Base-by-base conservation (phyloP, 1,284 basidiomycete species). In the Apiotrichum gamsii region DNA sequence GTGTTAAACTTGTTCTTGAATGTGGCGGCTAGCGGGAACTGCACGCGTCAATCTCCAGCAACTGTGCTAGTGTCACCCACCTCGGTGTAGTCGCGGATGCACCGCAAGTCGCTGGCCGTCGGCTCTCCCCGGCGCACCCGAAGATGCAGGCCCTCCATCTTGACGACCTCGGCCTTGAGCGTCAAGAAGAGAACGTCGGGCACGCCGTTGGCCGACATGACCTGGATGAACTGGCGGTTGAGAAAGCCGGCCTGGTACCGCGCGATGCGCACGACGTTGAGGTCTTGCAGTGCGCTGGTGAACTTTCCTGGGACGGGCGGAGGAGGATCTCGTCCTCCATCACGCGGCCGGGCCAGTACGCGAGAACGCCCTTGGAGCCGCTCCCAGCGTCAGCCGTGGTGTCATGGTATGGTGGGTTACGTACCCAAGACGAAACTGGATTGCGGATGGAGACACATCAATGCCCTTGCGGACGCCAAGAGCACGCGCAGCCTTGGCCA, bases 221-320 rank as follows among this genome's bases (percentile, higher is more conserved):
- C 66, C 33, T 68, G 65, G 58, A 72, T 71, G 51, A 71, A 72
- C 46, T 74, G 71, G 13, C 72, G 56, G 45, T 72, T 74, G 13
- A 74, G 54, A 49, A 70, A 71, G 5, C 67, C 72, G 3, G 55
- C 52, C 42, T 70, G 67, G 46, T 69, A 70, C 24, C 66, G 64
- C 2, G 72, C 62, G n/a, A 68, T 52, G 70, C 72, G 24, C 8
- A 70, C 63, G 8, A 70, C 69, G 31, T 70, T 69, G 6, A 69
- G 47, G 43, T 67, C 62, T 6, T 49, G 45, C 21, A 66, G 49
- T 8, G 48, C 40, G 30, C 63, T 66, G 8, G 64, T 45, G 47
- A 72, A 74, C 50, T 74, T 74, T 68, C 51, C 42, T 67, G 54
- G 0, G 69, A 72, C 14, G 55, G 51, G 18, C 72, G 58, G 5